Percentiles rank a stretch among this genome's conserved stretches.
Conservation (phyloP, 169 alveolate species). For the Cryptosporidium viatorum region DNA sequence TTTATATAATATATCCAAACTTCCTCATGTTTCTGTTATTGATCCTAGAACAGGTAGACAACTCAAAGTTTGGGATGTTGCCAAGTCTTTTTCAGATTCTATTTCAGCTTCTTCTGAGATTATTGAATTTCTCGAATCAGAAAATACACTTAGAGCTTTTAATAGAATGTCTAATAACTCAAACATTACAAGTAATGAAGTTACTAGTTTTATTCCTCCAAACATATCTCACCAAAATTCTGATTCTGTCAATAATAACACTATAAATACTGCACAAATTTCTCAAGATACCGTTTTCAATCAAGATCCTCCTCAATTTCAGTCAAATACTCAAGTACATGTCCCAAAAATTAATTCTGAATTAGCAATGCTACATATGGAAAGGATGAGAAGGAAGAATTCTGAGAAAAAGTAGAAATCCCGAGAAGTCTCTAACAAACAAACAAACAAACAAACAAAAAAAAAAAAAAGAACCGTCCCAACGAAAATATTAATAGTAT, state of each 20-base stretch:
- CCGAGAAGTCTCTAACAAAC: no score
- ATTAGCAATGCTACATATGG: conserved; percentile 68
- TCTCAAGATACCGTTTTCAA: background rate
- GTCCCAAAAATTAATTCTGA: conserved; percentile 58
- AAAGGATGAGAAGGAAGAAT: conserved; percentile 61
- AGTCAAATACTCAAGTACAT: background rate
- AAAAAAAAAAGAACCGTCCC: background rate
- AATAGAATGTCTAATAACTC: conserved; percentile 9
- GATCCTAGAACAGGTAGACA: conserved; percentile 76
- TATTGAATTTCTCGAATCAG: conserved; percentile 58
- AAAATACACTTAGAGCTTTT: conserved; percentile 13
- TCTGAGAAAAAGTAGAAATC: background rate
- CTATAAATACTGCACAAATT: background rate
- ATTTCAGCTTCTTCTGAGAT: conserved; percentile 68
- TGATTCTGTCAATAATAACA: background rate
- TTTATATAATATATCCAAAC: conserved; percentile 32
- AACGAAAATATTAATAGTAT: background rate
- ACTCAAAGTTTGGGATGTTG: conserved; percentile 67
- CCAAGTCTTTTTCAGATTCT: conserved; percentile 56
- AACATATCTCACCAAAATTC: background rate
- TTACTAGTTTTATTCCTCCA: background rate
- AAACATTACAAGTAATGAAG: background rate
- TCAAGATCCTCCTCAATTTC: background rate
- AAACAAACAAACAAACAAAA: background rate
- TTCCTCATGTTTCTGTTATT: conserved; percentile 66